These are phyloP conservation scores for Candida neerlandica DNA, from an alignment of 1,139 yeast species.

Conservation along the genomic window DNA sequence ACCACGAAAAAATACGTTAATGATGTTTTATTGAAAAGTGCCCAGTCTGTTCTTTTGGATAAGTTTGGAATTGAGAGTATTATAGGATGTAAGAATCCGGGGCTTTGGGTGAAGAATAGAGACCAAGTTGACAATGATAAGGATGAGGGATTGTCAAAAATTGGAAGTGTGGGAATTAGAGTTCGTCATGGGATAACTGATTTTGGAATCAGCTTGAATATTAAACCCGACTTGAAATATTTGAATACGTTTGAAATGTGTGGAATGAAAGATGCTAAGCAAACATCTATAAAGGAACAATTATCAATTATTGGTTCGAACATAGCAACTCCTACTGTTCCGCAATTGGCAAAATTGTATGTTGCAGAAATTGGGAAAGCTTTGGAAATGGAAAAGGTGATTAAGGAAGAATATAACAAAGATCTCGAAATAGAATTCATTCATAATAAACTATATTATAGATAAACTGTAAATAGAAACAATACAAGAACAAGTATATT, in stretches of 20 bases:
- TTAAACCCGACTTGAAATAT: constrained; percentile 69
- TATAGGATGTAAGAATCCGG: constrained; percentile 68
- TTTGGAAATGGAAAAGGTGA: constrained; percentile 49
- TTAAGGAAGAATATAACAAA: constrained; percentile 16
- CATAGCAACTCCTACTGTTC: constrained; percentile 20
- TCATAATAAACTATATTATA: too few species aligned
- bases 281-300: constrained; percentile 37
- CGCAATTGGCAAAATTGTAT: constrained; percentile 52
- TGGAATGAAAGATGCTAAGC: constrained; percentile 66
- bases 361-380: constrained; percentile 54
- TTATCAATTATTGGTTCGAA: constrained; percentile 19
- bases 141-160: constrained; percentile 48
- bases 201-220: constrained; percentile 87
- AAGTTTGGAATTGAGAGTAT: constrained; percentile 45
- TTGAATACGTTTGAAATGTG: constrained; percentile 80
- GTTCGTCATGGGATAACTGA: constrained; percentile 83
- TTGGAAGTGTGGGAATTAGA: constrained; percentile 89
- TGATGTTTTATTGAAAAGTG: constrained; percentile 63
- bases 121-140: constrained; percentile 14
- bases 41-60: constrained; percentile 54
- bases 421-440: too few species aligned
- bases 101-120: constrained; percentile 64
- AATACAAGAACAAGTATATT: neutral
- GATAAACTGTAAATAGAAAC: too few species aligned
- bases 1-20: constrained; percentile 77